Base-by-base conservation (phyloP, 2,329 filamentous ascomycete genomes). In the Hypoxylon rubiginosum region DNA sequence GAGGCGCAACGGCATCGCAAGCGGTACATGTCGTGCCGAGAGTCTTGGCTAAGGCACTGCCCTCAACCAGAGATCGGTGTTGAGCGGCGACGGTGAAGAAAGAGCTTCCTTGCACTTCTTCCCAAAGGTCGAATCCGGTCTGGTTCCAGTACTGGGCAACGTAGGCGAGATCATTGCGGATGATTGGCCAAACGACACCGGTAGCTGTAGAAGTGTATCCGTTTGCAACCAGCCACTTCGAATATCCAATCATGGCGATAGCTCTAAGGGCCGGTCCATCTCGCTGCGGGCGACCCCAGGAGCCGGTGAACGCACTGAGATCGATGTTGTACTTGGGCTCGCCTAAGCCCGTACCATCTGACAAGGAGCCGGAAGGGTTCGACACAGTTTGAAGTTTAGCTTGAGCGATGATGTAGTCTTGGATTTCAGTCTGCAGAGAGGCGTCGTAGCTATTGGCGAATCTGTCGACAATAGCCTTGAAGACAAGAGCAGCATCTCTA, bases 251-350 rank as follows among this genome's bases (percentile, higher is more conserved):
- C 73, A 96, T 79, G 2, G 92, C 88, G 49, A 88, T 92, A 1
- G 92, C 92, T 54, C 93, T 86, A 41, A 96, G 85, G 21, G 92
- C 88, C 24, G 93, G 92, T 0, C 92, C 92, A 78, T 96, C 92
- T 45, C 91, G 85, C 78, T 96, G 92, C 11, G 92, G 92, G 19
- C 92, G 88, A 28, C 91, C 92, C 92, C 92, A 95, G 5, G 80
- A 75, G 28, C 87, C 90, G 2, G 87, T 91, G 76, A 88, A 94
- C 7, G 87, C 82, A 9, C 82, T 86, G 63, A 86, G 79, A 69
- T 93, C 85, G 43, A 88, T 87, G 60, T 90, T 83, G 79, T 87
- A 94, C 79, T 94, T 94, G 60, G 92, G 86, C 77, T 95, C 92
- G 30, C 86, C 92, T 7, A 95, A 79, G 19, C 86, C 86, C 13